Base-by-base conservation (phyloP, 768 basidiomycete species). In the Lactarius hatsudake region DNA sequence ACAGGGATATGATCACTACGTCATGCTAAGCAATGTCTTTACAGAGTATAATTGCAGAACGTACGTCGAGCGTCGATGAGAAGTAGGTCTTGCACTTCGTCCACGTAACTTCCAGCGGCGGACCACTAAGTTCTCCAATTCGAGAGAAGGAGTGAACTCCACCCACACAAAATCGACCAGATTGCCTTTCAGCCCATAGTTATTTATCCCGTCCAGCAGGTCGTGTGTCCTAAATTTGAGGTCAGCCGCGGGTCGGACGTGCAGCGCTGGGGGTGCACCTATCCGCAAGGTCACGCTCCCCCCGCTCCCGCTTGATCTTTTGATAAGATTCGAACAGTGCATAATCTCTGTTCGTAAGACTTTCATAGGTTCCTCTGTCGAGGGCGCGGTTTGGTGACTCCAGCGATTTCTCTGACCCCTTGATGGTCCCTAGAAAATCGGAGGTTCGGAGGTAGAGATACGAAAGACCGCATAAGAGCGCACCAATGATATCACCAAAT, bases 51-150 rank as follows among this genome's bases (percentile, higher is more conserved):
- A 45, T 23, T 30, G 32, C 45, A 4, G 54, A 23, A 73, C 82
- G 48, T 74, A 90, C 89, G 68, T 20, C 84, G 77, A 1, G 83
- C 79, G 72, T 91, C 89, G 10, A 90, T 83, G 8, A 91, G 78
- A 0, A 90, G 78, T 71, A 88, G 85, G 69, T 91, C 90, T 72
- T 91, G 90, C 0, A 83, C 86, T 75, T 91, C 90, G 59, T 91
- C 90, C 2, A 91, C 81, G 71, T 90, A 91, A 12, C 89, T 88
- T 32, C 5, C 15, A 30, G 32, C 38, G 17, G 40, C 57, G 5
- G 15, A 38, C 20, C 57, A 42, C 13, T 5, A 53, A 42, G 7
- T 36, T 4, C 36, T n/a, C 57, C 9, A 13, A 59, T 2, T 53
- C 3, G 43, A 40, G 12, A 10, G 43, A 38, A 10, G 26, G 26